Conservation (phyloP, 2,329 filamentous ascomycete genomes). For the Calonectria pseudoturangicola region DNA sequence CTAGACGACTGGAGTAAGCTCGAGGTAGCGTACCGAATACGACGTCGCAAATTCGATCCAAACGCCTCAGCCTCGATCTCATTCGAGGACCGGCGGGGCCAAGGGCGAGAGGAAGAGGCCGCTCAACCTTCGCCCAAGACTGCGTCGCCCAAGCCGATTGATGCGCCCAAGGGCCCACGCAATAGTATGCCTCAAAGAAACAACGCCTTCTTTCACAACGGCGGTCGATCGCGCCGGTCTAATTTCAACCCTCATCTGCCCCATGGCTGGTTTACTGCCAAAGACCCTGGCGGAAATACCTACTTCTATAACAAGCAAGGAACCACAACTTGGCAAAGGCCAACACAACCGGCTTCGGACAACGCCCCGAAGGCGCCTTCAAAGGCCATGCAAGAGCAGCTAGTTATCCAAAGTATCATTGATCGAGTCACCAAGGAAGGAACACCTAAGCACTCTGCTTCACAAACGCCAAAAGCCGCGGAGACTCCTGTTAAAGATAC, state of each 20-base stretch:
- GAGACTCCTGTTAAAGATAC: slow-evolving; percentile 74
- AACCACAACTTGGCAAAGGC: slow-evolving; percentile 87
- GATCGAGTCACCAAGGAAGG: slow-evolving; percentile 85
- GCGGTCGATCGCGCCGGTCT: slow-evolving; percentile 71
- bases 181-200: slow-evolving; percentile 76
- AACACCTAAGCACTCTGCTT: slow-evolving; percentile 70
- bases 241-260: slow-evolving; percentile 78
- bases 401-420: slow-evolving; percentile 88
- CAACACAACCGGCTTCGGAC: slow-evolving; percentile 81
- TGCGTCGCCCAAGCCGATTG: slow-evolving; percentile 66
- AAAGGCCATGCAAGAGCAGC: slow-evolving; percentile 77
- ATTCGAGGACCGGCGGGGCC: slow-evolving; percentile 77
- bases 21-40: slow-evolving; percentile 93
- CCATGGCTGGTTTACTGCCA: slow-evolving; percentile 89
- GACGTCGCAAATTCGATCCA: slow-evolving; percentile 88
- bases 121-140: slow-evolving; percentile 63
- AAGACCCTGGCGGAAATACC: slow-evolving; percentile 80
- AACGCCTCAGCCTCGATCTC: slow-evolving; percentile 74
- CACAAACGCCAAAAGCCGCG: slow-evolving; percentile 79
- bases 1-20: slow-evolving; percentile 92
- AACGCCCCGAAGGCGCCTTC: slow-evolving; percentile 79
- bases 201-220: slow-evolving; percentile 69
- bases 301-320: slow-evolving; percentile 92
- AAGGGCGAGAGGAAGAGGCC: slow-evolving; percentile 65
- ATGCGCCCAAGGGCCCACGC: slow-evolving; percentile 75